Conservation (phyloP, 2,329 filamentous ascomycete genomes). For the Cordyceps cateniannulata region DNA sequence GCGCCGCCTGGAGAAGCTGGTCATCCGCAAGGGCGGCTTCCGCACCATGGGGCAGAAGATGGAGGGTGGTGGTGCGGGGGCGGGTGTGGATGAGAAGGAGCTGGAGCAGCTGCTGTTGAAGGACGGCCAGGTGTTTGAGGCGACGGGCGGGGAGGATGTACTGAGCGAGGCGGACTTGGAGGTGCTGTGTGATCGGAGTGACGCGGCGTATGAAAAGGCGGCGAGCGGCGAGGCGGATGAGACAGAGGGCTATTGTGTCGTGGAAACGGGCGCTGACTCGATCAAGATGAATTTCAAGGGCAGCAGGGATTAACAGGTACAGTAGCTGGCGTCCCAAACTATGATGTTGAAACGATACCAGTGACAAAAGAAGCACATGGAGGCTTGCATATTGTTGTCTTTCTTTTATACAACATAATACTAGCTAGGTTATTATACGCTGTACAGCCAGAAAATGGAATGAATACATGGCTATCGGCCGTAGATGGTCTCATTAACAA, state of each 20-base stretch:
- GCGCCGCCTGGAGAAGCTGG: slow-evolving; percentile 82
- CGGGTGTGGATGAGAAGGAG: slow-evolving; percentile 53
- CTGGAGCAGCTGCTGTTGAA: slow-evolving; percentile 58
- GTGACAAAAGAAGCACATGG: neutral
- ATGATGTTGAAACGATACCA: neutral
- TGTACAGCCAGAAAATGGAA: neutral
- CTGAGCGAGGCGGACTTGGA: slow-evolving; percentile 71
- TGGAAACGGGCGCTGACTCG: slow-evolving; percentile 63
- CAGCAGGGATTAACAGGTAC: slow-evolving; percentile 17
- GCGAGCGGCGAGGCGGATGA: slow-evolving; percentile 67
- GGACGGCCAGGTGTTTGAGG: slow-evolving; percentile 62
- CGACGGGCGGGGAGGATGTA: slow-evolving; percentile 56
- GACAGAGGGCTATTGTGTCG: slow-evolving; percentile 65
- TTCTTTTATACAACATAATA: neutral
- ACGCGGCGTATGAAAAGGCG: slow-evolving; percentile 60
- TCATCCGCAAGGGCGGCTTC: slow-evolving; percentile 91
- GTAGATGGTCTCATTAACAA: neutral
- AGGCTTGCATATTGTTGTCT: neutral
- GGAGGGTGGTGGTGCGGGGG: slow-evolving; percentile 38
- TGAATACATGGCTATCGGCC: neutral
- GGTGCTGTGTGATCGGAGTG: slow-evolving; percentile 69
- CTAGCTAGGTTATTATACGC: neutral
- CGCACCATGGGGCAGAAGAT: slow-evolving; percentile 60
- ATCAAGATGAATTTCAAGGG: slow-evolving; percentile 32
- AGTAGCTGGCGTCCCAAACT: neutral